A percentile compares a stretch with the other conserved stretches of the same genome.
These are phyloP conservation scores for Yamadazyma jaroonii DNA, from an alignment of 1,139 yeast species.

Conservation along the genomic window DNA sequence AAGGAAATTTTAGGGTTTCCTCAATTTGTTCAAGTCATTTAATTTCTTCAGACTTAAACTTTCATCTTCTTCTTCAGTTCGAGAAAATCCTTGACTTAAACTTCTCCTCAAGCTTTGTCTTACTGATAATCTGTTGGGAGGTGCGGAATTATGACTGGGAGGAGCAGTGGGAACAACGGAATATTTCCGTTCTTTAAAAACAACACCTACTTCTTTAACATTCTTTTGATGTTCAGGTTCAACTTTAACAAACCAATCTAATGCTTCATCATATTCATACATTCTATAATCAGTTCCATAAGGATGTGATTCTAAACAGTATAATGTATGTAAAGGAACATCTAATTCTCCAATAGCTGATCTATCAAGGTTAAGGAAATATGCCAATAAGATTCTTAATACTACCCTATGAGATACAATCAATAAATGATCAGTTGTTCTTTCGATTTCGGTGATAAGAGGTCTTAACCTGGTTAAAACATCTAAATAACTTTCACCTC, in stretches of 20 bases:
- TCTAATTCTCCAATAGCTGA: conserved; percentile 86
- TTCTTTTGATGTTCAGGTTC: conserved; percentile 64
- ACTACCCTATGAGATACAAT: conserved; percentile 90
- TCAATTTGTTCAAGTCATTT: conserved; percentile 17
- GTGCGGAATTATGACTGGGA: conserved; percentile 21
- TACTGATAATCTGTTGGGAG: background rate
- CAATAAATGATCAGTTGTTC: conserved; percentile 83
- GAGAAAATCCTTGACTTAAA: conserved; percentile 14
- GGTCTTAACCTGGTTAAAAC: conserved; percentile 89
- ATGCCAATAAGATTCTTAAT: conserved; percentile 80
- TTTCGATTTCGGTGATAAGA: conserved; percentile 85
- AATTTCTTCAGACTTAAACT: conserved; percentile 14
- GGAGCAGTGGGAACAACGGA: conserved; percentile 76
- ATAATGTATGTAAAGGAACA: conserved; percentile 88
- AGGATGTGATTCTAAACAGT: conserved; percentile 87
- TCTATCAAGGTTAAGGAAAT: conserved; percentile 80
- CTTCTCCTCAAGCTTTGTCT: conserved; percentile 12
- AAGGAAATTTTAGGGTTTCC: conserved; percentile 13
- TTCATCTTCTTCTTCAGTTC: conserved; percentile 11
- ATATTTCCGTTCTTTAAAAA: conserved; percentile 63
- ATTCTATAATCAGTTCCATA: conserved; percentile 92
- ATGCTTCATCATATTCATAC: conserved; percentile 77
- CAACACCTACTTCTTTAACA: conserved; percentile 63
- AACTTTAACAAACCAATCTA: conserved; percentile 76
- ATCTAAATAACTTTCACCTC: conserved; percentile 95